A percentile compares a stretch with the other conserved stretches of the same genome.
Evolutionary conservation across 306 rosid species (phyloP).

Genomic region (Cicer judaicum): DNA sequence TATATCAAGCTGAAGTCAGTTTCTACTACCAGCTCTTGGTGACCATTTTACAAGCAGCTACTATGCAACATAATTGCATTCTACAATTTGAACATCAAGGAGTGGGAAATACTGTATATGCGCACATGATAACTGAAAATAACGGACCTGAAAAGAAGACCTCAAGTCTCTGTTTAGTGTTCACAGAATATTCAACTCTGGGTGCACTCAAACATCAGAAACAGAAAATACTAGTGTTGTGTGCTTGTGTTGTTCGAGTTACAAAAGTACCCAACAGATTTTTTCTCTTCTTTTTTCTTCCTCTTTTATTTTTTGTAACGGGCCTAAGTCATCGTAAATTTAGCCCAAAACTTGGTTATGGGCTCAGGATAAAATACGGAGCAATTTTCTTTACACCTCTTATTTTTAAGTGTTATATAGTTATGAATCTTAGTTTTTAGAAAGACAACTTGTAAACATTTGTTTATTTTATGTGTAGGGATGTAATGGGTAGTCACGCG

Average conservation of each 20-base stretch:
- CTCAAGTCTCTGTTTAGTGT: not conserved
- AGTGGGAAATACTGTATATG: not conserved
- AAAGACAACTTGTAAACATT: no score
- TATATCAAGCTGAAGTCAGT: constrained; percentile 12
- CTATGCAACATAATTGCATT: constrained; percentile 38
- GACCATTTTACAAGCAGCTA: constrained; percentile 41
- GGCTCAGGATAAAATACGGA: not conserved
- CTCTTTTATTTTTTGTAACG: not conserved
- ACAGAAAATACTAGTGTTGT: not conserved
- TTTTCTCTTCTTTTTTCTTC: not conserved
- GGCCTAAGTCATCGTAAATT: not conserved
- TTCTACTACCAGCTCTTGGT: constrained; percentile 8
- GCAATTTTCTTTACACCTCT: no score
- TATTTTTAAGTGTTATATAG: no score
- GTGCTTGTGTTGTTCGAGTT: not conserved
- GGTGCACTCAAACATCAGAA: constrained; percentile 10
- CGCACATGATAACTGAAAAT: constrained; percentile 4
- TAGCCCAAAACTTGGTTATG: constrained; percentile 5
- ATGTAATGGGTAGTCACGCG: no score
- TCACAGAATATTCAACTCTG: not conserved
- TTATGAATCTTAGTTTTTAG: no score
- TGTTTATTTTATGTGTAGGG: no score
- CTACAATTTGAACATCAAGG: not conserved
- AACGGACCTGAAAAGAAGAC: constrained; percentile 35
- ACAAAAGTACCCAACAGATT: not conserved